Evolutionary conservation across 768 basidiomycete species (phyloP).

Genomic region (Solioccasus polychromus): DNA sequence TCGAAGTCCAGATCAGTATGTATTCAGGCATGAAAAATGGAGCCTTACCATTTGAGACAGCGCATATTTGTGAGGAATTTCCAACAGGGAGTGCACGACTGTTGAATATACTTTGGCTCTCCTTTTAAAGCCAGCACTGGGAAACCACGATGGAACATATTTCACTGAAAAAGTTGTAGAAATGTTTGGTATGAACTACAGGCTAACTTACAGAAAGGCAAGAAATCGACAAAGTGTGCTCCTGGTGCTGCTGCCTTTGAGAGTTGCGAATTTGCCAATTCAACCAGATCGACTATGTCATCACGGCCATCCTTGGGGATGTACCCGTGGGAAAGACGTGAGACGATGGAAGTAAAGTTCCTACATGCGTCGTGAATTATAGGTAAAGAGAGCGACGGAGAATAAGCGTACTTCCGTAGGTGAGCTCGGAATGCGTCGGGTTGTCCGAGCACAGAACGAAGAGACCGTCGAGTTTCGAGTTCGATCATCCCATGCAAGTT

Average conservation of each 20-base stretch:
- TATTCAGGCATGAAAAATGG: background rate
- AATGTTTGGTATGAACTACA: background rate
- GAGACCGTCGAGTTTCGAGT: conserved; percentile 12
- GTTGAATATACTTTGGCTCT: conserved; percentile 7
- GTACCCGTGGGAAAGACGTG: conserved; percentile 41
- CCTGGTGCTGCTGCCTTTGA: conserved; percentile 7
- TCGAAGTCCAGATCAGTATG: background rate
- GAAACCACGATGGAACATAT: conserved; percentile 23
- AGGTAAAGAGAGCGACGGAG: background rate
- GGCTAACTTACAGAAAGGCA: conserved; percentile 14
- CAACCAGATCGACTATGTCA: conserved; percentile 31
- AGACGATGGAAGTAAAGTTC: conserved; percentile 23
- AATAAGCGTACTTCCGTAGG: conserved; percentile 13
- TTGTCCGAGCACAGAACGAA: conserved; percentile 9
- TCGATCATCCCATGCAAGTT: conserved; percentile 19
- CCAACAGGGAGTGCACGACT: conserved; percentile 3
- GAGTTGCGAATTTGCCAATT: conserved; percentile 25
- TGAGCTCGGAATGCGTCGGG: conserved; percentile 6
- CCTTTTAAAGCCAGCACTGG: conserved; percentile 18
- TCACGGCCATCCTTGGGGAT: conserved; percentile 36
- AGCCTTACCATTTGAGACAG: conserved; percentile 17
- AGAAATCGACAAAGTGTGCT: conserved; percentile 14
- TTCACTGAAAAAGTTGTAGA: conserved; percentile 14
- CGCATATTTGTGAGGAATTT: conserved; percentile 12
- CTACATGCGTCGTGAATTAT: background rate